These are phyloP conservation scores for Gyromitra esculenta DNA, from an alignment of 2,329 filamentous ascomycete species.

Conservation along the genomic window DNA sequence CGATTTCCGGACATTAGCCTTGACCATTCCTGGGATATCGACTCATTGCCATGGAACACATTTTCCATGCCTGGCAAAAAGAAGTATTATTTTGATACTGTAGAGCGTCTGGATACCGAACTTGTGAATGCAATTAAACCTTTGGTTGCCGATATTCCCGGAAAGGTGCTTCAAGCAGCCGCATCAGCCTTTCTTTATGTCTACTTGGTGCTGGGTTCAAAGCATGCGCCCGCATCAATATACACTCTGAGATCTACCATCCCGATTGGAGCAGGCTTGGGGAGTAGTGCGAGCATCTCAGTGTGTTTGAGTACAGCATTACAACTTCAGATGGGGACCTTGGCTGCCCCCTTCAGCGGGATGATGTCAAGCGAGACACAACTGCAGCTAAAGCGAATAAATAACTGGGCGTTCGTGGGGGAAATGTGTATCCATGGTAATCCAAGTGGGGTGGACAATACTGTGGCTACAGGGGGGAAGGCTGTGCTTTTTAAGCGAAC, in stretches of 20 bases:
- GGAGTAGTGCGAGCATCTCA: constrained; percentile 91
- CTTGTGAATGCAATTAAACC: constrained; percentile 83
- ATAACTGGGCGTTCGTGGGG: constrained; percentile 95
- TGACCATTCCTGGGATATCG: constrained; percentile 92
- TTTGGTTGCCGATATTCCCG: constrained; percentile 75
- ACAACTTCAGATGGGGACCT: constrained; percentile 84
- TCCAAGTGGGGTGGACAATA: constrained; percentile 96
- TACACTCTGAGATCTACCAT: constrained; percentile 95
- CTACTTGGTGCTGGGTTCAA: constrained; percentile 84
- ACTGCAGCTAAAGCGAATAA: constrained; percentile 91
- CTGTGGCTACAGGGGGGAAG: constrained; percentile 90
- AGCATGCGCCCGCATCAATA: constrained; percentile 79
- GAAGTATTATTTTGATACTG: constrained; percentile 91
- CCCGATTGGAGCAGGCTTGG: constrained; percentile 88
- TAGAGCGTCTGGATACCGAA: constrained; percentile 83
- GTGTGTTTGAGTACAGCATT: constrained; percentile 88
- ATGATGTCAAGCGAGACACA: constrained; percentile 88
- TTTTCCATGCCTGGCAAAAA: constrained; percentile 87
- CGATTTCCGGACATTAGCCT: constrained; percentile 92
- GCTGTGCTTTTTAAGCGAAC: constrained; percentile 88
- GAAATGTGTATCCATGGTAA: constrained; percentile 98
- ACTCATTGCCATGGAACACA: constrained; percentile 83
- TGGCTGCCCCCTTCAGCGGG: constrained; percentile 90
- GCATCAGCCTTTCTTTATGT: constrained; percentile 91
- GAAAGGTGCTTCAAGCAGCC: constrained; percentile 84